Conservation (phyloP, 768 basidiomycete genomes). For the Rubroboletus satanas region DNA sequence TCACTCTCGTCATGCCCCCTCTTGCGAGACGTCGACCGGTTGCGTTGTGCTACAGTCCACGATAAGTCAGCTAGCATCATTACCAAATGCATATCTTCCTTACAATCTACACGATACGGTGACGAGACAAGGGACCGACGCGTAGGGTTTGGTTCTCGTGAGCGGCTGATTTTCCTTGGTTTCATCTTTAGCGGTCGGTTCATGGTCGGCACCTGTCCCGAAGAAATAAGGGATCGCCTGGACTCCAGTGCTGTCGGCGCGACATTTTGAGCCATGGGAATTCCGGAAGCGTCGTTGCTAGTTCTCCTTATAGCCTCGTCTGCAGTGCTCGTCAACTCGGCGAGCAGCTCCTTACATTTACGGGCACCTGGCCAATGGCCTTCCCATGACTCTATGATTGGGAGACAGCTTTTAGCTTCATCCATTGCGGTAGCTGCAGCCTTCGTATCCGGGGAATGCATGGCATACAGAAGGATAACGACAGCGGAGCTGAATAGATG, state of each 20-base stretch:
- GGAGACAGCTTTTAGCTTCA: conserved; percentile 70
- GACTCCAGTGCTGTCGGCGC: conserved; percentile 44
- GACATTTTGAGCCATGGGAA: conserved; percentile 25
- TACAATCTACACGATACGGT: conserved; percentile 63
- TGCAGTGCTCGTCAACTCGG: conserved; percentile 65
- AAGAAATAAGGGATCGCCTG: conserved; percentile 49
- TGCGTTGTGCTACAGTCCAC: conserved; percentile 50
- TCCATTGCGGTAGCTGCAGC: conserved; percentile 74
- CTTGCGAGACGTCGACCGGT: conserved; percentile 72
- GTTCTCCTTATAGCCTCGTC: conserved; percentile 55
- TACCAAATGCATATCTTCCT: conserved; percentile 26
- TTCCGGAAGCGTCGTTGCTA: conserved; percentile 14
- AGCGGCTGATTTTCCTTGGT: conserved; percentile 52
- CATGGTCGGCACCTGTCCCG: conserved; percentile 39
- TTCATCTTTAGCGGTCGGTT: conserved; percentile 51
- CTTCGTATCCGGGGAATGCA: conserved; percentile 70
- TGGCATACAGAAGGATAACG: conserved; percentile 79
- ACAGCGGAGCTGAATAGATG: conserved; percentile 87
- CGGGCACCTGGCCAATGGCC: conserved; percentile 84
- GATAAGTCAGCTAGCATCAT: conserved; percentile 15
- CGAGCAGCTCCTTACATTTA: conserved; percentile 79
- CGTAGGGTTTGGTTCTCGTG: conserved; percentile 51
- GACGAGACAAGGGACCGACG: conserved; percentile 57
- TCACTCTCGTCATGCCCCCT: conserved; percentile 68
- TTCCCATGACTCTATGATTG: conserved; percentile 76